Evolutionary conservation across 164 flowering plant species (phyloP).

Genomic region (Chloranthus sessilifolius): DNA sequence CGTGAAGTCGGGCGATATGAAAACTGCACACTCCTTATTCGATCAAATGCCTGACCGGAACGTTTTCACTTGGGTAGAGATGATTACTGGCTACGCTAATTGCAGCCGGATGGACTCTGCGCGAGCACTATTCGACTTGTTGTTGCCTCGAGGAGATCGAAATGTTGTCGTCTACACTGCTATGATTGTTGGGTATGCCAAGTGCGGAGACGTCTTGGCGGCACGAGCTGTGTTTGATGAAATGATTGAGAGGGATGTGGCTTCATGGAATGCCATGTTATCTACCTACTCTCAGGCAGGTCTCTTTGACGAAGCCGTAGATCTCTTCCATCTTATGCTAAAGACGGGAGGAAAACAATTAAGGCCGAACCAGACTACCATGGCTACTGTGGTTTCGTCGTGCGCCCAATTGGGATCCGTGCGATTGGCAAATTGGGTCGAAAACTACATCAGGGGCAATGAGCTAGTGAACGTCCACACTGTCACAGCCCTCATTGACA

Average conservation of each 20-base stretch:
- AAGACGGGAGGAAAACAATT: neutral
- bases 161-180: constrained; percentile 15
- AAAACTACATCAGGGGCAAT: constrained; percentile 7
- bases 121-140: constrained; percentile 4
- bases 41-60: constrained; percentile 16
- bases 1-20: constrained; percentile 10
- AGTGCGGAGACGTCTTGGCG: constrained; percentile 10
- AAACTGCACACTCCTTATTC: constrained; percentile 14
- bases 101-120: constrained; percentile 17
- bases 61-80: constrained; percentile 13
- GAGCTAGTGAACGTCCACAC: constrained; percentile 17
- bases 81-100: constrained; percentile 16
- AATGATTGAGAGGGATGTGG: constrained; percentile 15
- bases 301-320: constrained; percentile 9
- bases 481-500: constrained; percentile 17
- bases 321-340: constrained; percentile 17
- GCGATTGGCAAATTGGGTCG: constrained; percentile 10
- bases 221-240: constrained; percentile 17
- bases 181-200: constrained; percentile 18
- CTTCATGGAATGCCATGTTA: constrained; percentile 24
- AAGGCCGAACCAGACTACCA: constrained; percentile 14
- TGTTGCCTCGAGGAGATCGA: constrained; percentile 1
- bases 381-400: constrained; percentile 12
- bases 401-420: constrained; percentile 18
- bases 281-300: constrained; percentile 14